Percentiles rank a stretch among this genome's conserved stretches.
Evolutionary conservation across 2,329 filamentous ascomycete genomes (phyloP).

Genomic region (Trichoderma semiorbis): DNA sequence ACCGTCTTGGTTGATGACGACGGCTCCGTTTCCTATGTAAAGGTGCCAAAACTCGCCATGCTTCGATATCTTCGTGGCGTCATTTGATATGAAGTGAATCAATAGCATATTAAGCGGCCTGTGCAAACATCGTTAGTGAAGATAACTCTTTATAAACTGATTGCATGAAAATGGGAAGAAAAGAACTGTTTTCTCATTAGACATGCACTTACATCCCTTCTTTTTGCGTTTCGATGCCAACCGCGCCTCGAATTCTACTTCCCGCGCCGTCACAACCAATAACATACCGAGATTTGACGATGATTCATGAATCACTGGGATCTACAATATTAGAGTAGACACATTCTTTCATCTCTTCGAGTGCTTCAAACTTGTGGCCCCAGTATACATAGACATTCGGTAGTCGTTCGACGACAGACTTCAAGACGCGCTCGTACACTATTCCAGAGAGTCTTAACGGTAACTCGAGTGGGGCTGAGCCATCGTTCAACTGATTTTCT

Average conservation of each 20-base stretch:
- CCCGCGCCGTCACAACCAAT: not conserved
- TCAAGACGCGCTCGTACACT: not conserved
- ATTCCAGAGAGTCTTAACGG: not conserved
- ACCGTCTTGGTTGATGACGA: not conserved
- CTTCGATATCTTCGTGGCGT: not conserved
- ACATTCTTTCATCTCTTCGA: not conserved
- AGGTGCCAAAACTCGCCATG: not conserved
- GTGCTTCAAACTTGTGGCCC: not conserved
- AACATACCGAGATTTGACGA: not conserved
- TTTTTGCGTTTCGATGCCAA: not conserved
- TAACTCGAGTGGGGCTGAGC: not conserved
- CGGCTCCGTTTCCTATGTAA: not conserved
- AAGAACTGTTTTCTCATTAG: not conserved
- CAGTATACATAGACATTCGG: not conserved
- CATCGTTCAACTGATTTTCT: not conserved
- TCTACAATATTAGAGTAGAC: not conserved
- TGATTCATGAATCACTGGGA: not conserved
- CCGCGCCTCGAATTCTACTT: not conserved
- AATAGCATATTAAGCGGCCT: not conserved
- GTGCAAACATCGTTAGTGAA: not conserved
- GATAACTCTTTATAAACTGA: accelerated
- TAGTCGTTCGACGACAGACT: not conserved
- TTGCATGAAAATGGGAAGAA: not conserved
- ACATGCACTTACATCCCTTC: not conserved
- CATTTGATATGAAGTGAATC: not conserved